These are phyloP conservation scores for Umbelopsis sp. DNA, from an alignment of 192 early-diverging fungal species.

Conservation along the genomic window DNA sequence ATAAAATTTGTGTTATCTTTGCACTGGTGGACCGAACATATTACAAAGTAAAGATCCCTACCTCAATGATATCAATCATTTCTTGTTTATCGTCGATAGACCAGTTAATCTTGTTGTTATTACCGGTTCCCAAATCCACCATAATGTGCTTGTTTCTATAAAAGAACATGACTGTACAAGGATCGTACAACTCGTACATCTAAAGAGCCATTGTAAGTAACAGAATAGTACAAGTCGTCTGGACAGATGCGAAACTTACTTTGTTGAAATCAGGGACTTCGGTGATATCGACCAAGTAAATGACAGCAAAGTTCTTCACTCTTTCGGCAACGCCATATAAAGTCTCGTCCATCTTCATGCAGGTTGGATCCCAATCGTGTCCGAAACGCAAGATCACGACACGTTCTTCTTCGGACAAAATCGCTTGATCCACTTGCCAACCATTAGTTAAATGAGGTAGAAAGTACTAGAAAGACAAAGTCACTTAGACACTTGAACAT, in stretches of 20 bases:
- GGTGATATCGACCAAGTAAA: slow-evolving; percentile 94
- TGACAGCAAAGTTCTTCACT: slow-evolving; percentile 98
- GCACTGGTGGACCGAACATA: not conserved
- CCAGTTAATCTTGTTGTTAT: slow-evolving; percentile 99
- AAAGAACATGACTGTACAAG: slow-evolving; percentile 98
- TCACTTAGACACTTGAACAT: not conserved
- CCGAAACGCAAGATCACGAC: slow-evolving; percentile 98
- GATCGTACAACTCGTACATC: slow-evolving; percentile 99
- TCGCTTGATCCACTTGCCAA: slow-evolving; percentile 99
- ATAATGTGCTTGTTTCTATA: slow-evolving; percentile 97
- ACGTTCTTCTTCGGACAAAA: slow-evolving; percentile 95
- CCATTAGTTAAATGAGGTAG: slow-evolving; percentile 68
- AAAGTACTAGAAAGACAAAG: slow-evolving; percentile 45
- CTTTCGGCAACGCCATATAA: slow-evolving; percentile 91
- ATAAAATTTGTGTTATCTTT: not conserved
- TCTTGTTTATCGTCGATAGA: slow-evolving; percentile 93
- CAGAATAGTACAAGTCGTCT: not conserved
- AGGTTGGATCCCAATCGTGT: slow-evolving; percentile 87
- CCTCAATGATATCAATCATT: slow-evolving; percentile 89
- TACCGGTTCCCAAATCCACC: slow-evolving; percentile 98
- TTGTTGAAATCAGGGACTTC: slow-evolving; percentile 93
- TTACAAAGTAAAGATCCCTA: slow-evolving; percentile 3
- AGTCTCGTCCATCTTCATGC: slow-evolving; percentile 99
- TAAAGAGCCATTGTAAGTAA: slow-evolving; percentile 43
- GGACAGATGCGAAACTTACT: slow-evolving; percentile 32